Percentiles rank a stretch among this genome's conserved stretches.
Conservation (phyloP, 75 land plant species). For the Larix kaempferi region DNA sequence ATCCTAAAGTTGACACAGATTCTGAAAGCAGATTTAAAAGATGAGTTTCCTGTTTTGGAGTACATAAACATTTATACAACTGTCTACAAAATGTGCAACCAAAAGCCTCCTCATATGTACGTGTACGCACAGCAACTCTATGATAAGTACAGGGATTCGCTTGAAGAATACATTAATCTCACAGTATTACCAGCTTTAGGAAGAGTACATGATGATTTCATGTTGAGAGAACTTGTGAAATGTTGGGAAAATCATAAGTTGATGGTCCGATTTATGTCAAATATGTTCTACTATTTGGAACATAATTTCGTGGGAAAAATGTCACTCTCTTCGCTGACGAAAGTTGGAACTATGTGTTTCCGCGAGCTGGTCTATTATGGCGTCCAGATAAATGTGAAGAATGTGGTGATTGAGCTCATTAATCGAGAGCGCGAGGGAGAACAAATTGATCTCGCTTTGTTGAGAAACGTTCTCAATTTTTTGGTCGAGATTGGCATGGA, state of each 20-base stretch:
- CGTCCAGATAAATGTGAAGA: constrained; percentile 69
- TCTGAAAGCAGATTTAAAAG: too few relatives aligned
- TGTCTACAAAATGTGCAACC: too few relatives aligned
- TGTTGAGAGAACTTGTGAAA: constrained; percentile 85
- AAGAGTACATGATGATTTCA: constrained; percentile 80
- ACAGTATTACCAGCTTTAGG: constrained; percentile 50
- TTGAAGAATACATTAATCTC: too few relatives aligned
- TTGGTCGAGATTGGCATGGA: constrained; percentile 83
- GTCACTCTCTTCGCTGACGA: constrained; percentile 72
- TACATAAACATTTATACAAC: too few relatives aligned
- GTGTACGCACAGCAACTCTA: too few relatives aligned
- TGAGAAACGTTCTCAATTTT: constrained; percentile 57
- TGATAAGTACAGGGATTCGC: too few relatives aligned
- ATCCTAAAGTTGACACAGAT: too few relatives aligned
- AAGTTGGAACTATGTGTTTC: constrained; percentile 77
- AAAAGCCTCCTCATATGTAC: too few relatives aligned
- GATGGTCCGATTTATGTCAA: constrained; percentile 86
- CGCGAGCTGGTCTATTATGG: constrained; percentile 52
- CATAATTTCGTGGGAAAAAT: constrained; percentile 76
- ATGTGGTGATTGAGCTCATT: too few relatives aligned
- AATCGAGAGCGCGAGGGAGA: too few relatives aligned
- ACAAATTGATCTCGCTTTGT: constrained; percentile 77
- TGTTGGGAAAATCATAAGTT: constrained; percentile 90
- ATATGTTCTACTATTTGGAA: constrained; percentile 84
- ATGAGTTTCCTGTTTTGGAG: too few relatives aligned